Evolutionary conservation across 108 stramenopile genomes (phyloP), one percentile per base, ranked within the genome.

Genomic region (Skeletonema grethae): DNA sequence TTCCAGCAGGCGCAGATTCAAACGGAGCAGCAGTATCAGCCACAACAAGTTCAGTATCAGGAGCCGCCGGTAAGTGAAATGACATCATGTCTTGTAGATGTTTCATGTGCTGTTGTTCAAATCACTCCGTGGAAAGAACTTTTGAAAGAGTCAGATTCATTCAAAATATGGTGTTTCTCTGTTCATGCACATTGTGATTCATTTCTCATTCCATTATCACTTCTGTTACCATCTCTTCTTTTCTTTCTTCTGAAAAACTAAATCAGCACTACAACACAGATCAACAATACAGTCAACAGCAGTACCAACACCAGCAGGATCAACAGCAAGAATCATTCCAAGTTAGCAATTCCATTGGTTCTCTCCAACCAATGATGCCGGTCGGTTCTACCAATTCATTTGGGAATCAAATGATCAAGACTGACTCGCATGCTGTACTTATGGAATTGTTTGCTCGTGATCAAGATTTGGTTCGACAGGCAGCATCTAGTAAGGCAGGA

Each of bases 401-500:
- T 38, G 67, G 53, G 24, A 68, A 82, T 41, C 63, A 72, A 32
- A 74, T 91, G 85, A 91, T 87, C 73, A 96, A 96, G 68, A 92
- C 93, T 0, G 95, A 96, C 69, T 89, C 87, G 43, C 95, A 96
- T 70, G 93, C 95, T 9, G 95, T 96, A 4, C 64, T 96, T 32
- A 96, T 96, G 95, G 95, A 96, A 73, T 77, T 96, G 25, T 96
- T 96, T 71, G 90, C 93, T 2, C 84, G 95, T 39, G 95, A 96
- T 86, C 92, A 94, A 75, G 92, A 96, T 69, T 69, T 96, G 18
- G 93, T 96, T 12, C 82, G 92, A 34, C 89, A 93, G 65, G 95
- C 92, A 16, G 82, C 89, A 0, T 46, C 63, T 7, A 34, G 63
- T 36, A 70, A 60, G 55, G 6, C 50, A 2, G 69, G 16, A 6